A percentile compares a stretch with the other conserved stretches of the same genome.
Conservation (phyloP, 2,329 filamentous ascomycete species). For the Septoria linicola region DNA sequence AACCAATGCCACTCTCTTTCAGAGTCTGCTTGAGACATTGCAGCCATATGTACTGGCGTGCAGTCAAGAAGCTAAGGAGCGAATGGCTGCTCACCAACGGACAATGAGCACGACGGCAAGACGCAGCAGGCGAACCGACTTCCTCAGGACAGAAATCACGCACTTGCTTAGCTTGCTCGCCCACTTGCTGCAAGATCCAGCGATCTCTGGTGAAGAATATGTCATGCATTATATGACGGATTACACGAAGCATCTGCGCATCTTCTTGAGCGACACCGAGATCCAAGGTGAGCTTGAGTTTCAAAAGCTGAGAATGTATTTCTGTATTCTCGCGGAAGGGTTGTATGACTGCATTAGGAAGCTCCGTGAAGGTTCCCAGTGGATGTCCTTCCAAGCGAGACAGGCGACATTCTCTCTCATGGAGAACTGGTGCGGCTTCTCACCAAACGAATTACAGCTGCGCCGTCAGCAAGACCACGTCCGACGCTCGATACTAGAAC, state of each 20-base stretch:
- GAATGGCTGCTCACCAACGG: conserved; percentile 73
- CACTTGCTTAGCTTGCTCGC: conserved; percentile 94
- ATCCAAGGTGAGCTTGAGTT: conserved; percentile 95
- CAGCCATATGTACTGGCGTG: conserved; percentile 83
- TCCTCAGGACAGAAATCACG: conserved; percentile 88
- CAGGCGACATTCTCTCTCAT: conserved; percentile 95
- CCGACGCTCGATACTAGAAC: conserved; percentile 78
- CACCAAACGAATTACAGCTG: conserved; percentile 82
- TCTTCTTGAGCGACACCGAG: conserved; percentile 92
- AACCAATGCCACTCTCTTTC: conserved; percentile 92
- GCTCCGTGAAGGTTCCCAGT: conserved; percentile 79
- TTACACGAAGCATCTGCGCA: conserved; percentile 87
- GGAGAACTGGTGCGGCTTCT: conserved; percentile 99
- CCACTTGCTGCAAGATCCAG: conserved; percentile 74
- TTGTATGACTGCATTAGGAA: conserved; percentile 88
- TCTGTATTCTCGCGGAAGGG: conserved; percentile 89
- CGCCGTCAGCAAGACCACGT: conserved; percentile 81
- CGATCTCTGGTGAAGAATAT: conserved; percentile 76
- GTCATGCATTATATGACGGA: conserved; percentile 83
- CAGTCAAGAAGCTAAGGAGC: conserved; percentile 81
- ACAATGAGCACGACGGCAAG: conserved; percentile 73
- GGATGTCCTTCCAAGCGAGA: conserved; percentile 96
- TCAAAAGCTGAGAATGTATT: conserved; percentile 85
- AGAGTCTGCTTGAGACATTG: conserved; percentile 82
- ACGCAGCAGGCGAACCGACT: conserved; percentile 78